These are phyloP conservation scores for Ceriops tagal DNA, from an alignment of 345 rosid genomes.

Conservation along the genomic window DNA sequence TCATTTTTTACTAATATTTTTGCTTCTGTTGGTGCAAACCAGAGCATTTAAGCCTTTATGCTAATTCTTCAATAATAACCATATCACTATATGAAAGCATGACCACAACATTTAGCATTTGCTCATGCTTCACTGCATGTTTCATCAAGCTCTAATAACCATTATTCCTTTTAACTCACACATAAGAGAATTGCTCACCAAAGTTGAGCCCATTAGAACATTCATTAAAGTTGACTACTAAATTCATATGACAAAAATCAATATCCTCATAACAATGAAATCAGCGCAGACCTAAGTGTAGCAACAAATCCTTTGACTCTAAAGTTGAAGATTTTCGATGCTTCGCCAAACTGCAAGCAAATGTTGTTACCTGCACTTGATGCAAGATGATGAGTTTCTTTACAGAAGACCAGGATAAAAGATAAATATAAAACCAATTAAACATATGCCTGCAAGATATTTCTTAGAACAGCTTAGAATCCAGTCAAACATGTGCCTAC, in stretches of 20 bases:
- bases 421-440: not conserved
- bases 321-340: slow-evolving; percentile 86
- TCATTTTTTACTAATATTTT: too few relatives aligned
- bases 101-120: not conserved
- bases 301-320: slow-evolving; percentile 85
- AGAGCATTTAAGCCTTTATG: too few relatives aligned
- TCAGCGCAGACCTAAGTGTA: slow-evolving; percentile 80
- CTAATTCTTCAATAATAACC: too few relatives aligned
- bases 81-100: not conserved
- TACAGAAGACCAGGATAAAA: not conserved
- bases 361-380: slow-evolving; percentile 70
- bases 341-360: slow-evolving; percentile 89
- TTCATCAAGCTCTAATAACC: too few relatives aligned
- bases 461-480: too few relatives aligned
- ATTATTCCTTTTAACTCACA: too few relatives aligned
- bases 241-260: not conserved
- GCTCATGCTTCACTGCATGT: too few relatives aligned
- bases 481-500: too few relatives aligned
- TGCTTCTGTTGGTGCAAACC: too few relatives aligned
- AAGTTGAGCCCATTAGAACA: not conserved
- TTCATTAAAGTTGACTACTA: slow-evolving; percentile 1
- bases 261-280: slow-evolving; percentile 9
- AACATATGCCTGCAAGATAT: too few relatives aligned
- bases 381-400: slow-evolving; percentile 5
- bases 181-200: too few relatives aligned